Evolutionary conservation across 1,284 basidiomycete genomes (phyloP).

Genomic region (Heterobasidion parviporum): DNA sequence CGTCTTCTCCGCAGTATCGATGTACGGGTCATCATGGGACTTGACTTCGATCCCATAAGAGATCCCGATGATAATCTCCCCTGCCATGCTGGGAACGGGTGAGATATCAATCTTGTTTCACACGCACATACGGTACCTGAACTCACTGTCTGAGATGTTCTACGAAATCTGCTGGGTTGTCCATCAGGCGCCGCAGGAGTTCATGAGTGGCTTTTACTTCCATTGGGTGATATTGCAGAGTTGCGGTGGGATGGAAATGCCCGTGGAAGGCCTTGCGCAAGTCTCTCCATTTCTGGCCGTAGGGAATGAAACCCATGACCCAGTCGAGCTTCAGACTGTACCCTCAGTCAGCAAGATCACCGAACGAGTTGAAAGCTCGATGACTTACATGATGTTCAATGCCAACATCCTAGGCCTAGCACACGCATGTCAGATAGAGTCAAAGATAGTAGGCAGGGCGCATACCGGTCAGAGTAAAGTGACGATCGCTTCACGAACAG

Average conservation of each 20-base stretch:
- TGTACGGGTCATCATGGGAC: slow-evolving; percentile 20
- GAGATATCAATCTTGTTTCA: slow-evolving; percentile 3
- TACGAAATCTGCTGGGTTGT: slow-evolving; percentile 12
- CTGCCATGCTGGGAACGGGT: slow-evolving; percentile 18
- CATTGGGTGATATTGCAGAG: slow-evolving; percentile 13
- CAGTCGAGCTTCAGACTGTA: slow-evolving; percentile 15
- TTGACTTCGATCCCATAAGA: slow-evolving; percentile 21
- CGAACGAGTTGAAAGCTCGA: not conserved
- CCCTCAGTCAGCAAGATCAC: not conserved
- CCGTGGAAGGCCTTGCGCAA: slow-evolving; percentile 6
- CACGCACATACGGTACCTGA: not conserved
- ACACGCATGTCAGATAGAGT: not conserved
- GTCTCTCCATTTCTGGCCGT: slow-evolving; percentile 5
- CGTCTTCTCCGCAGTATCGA: slow-evolving; percentile 19
- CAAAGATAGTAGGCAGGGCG: not conserved
- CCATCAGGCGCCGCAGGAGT: slow-evolving; percentile 14
- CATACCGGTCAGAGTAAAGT: slow-evolving; percentile 11
- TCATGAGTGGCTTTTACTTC: slow-evolving; percentile 12
- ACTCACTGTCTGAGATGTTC: slow-evolving; percentile 8
- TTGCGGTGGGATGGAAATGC: slow-evolving; percentile 11
- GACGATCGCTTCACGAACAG: slow-evolving; percentile 10
- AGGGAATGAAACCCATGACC: slow-evolving; percentile 8
- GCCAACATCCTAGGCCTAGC: slow-evolving; percentile 4
- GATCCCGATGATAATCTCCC: slow-evolving; percentile 18
- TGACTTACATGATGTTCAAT: slow-evolving; percentile 4